Evolutionary conservation across 2,329 filamentous ascomycete genomes (phyloP), one percentile per base, ranked within the genome.

Genomic region (Apiospora saccharicola): DNA sequence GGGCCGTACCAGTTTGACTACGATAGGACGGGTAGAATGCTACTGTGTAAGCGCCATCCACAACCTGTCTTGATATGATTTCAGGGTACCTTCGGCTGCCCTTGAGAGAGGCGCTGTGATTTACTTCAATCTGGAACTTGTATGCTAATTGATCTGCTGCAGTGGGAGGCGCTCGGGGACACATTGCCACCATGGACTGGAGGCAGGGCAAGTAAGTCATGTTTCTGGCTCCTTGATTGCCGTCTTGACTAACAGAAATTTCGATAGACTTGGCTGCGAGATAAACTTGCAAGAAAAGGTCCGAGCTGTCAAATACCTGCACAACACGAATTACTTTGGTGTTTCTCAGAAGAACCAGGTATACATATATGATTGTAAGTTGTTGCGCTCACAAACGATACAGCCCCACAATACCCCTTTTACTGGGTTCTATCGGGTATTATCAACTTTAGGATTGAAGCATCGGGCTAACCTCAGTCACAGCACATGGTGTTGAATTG

Each of bases 281-380:
- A 79, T 98, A 75, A 94, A 99, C 80, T 87, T 99, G 74, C 91
- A 92, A 69, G 96, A 99, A 86, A 98, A 95, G 0, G 89, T 98
- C 16, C 88, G 96, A 41, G 57, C 98, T 83, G 92, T 93, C 37
- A 92, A 92, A 80, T 99, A 95, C 93, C 87, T 98, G 78, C 95
- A 98, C 84, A 98, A 98, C 81, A 95, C 96, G 81, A 94, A 98
- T 77, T 93, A 91, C 83, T 98, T 98, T 83, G 96, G 96, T 0
- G 94, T 98, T 16, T 95, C 96, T 64, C 96, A 99, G 84, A 98
- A 98, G 87, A 96, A 96, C 83, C 93, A 96, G 77, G 94, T 96
- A 75, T 99, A 98, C 85, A 98, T 99, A 75, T 99, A 99, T 85
- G 96, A 98, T 79, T 88, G 68, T 57, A 41, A 49, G 67, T 49